Base-by-base conservation (phyloP, 208 protist species). In the Giardia muris region DNA sequence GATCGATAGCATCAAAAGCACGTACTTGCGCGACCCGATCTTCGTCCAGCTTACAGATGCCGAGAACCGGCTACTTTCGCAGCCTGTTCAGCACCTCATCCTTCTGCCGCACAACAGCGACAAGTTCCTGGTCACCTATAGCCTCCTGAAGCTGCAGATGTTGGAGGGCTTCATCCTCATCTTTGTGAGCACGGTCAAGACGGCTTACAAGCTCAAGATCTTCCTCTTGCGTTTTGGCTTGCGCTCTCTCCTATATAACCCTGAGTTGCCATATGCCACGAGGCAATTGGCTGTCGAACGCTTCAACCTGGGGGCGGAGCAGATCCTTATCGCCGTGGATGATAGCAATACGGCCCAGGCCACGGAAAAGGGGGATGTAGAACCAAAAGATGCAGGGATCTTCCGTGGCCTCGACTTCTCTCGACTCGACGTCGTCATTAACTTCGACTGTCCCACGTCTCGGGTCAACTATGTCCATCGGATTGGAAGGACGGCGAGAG, bases 361-460 rank as follows among this genome's bases (percentile, higher is more conserved):
- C 10, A 76, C 57, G 30, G 30, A 76, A 76, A 30, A 10, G 10
- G 57, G 19, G 19, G 57, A 76, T 10, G 19, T 39, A 39, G 57
- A 76, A 10, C 57, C 57, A 39, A 76, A 76, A 30, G 57, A 76
- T 10, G 57, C 57, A 10, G 57, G 57, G 30, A 76, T 76, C 30
- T 76, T 76, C 57, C 10, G 57, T 39, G 87, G 87, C 19, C 87
- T 90, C 19, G 87, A 90, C 87, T 90, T 90, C 87, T n/a, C 47
- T 10, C 10, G 87, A 87, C 19, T 90, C 47, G 87, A 90, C 30
- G 67, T 87, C 10, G 87, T 90, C 19, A 10, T 90, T n/a, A 90
- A 90, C 87, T 90, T 90, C 87, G 87, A 90, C 87, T 90, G 87
- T 30, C 87, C 87, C 10, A 30, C 30, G 67, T 87, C 87, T 87